Percentiles rank a stretch among this genome's conserved stretches.
Evolutionary conservation across 257 asterid genomes (phyloP).

Genomic region (Solanum sitiens): DNA sequence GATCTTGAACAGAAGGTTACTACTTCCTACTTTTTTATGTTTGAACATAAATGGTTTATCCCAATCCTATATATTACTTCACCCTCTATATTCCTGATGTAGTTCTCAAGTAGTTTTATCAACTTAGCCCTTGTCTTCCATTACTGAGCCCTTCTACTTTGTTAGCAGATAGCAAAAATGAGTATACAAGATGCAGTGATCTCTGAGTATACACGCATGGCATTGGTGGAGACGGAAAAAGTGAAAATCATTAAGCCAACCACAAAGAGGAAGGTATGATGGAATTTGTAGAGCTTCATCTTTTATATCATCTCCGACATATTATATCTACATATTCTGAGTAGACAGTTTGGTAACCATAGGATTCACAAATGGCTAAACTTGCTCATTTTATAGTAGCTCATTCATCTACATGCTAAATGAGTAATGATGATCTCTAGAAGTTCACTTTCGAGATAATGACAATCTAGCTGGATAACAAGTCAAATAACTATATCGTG

Average conservation of each 20-base stretch:
- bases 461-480: background rate
- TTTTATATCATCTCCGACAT: background rate
- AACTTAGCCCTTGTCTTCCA: background rate
- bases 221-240: slow-evolving; percentile 38
- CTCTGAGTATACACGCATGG: slow-evolving; percentile 66
- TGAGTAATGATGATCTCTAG: background rate
- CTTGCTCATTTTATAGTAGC: background rate
- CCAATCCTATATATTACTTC: background rate
- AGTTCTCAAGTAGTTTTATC: background rate
- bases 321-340: background rate
- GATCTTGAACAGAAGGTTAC: slow-evolving; percentile 68
- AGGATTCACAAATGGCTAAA: background rate
- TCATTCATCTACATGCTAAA: background rate
- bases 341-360: background rate
- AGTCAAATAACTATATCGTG: background rate
- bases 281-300: background rate
- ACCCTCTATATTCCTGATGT: background rate
- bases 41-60: background rate
- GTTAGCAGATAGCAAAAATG: slow-evolving; percentile 62
- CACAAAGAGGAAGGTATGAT: slow-evolving; percentile 32
- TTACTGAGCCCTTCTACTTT: background rate
- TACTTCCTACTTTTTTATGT: background rate
- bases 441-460: background rate
- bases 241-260: slow-evolving; percentile 25
- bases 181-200: slow-evolving; percentile 36